Base-by-base conservation (phyloP, 1,139 yeast species). In the Williopsis jadinii region DNA sequence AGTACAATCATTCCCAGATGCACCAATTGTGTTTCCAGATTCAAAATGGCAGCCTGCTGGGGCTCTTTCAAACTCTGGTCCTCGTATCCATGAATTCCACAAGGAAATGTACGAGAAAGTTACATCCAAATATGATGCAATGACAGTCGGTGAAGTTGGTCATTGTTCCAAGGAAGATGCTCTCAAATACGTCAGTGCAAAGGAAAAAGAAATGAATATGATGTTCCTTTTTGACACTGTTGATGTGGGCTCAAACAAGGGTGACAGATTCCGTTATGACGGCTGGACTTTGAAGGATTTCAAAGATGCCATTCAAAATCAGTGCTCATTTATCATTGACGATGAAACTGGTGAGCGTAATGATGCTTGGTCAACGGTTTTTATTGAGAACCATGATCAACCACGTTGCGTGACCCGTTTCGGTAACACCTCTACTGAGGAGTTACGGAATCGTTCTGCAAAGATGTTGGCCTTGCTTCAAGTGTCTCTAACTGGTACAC, bases 331-430 rank as follows among this genome's bases (percentile, higher is more conserved):
- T 49, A 63, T 67, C 39, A 38, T 36, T 28, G 44, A 45, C 28
- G 48, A 45, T n/a, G 38, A 11, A 8, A 43, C 46, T 9, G 44
- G 47, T 41, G 67, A 70, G 40, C 71, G 70, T 9, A 67, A 73
- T 5, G 80, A 73, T 52, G 78, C 77, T n/a, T 77, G 82, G 83
- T 61, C 75, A n/a, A 70, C 82, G 14, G 69, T 66, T 9, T 75
- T 71, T 58, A 56, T 70, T 44, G 82, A 77, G 56, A 77, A 77
- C 54, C 83, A 77, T 53, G 83, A 77, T 58, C 79, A 73, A 49
- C 73, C 81, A 11, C 65, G 82, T 50, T 63, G 70, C 19, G 67
- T 75, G 28, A 61, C 78, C 12, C 64, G 81, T 49, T 75, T 75
- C 50, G 79, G 75, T 36, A 65, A 70, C 53, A 67, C 64, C 38